Evolutionary conservation across 345 rosid species (phyloP).

Genomic region (Pistacia vera): DNA sequence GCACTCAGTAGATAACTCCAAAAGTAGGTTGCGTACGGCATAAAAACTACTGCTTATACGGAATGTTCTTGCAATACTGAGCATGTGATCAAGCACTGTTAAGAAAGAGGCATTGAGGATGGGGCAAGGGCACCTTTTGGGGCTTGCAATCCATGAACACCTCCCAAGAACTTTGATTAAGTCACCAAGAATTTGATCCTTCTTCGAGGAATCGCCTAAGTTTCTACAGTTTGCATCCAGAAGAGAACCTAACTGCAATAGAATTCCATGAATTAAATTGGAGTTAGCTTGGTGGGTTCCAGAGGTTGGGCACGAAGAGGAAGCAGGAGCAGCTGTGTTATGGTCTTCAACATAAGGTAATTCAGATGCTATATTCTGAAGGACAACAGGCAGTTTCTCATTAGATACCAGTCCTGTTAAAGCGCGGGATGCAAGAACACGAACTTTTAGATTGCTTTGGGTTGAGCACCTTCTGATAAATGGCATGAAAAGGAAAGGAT

Average conservation of each 20-base stretch:
- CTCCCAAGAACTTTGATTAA: constrained; percentile 53
- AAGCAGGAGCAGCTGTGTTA: constrained; percentile 19
- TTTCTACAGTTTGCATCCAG: constrained; percentile 79
- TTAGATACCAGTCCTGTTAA: constrained; percentile 86
- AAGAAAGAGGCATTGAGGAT: constrained; percentile 74
- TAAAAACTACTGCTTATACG: constrained; percentile 36
- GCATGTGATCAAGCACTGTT: constrained; percentile 79
- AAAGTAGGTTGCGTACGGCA: constrained; percentile 49
- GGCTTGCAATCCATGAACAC: constrained; percentile 79
- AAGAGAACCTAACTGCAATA: constrained; percentile 80
- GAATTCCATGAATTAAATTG: constrained; percentile 80
- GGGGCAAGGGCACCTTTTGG: constrained; percentile 76
- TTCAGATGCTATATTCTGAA: constrained; percentile 67
- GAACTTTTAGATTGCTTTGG: constrained; percentile 81
- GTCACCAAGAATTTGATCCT: constrained; percentile 73
- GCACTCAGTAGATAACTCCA: constrained; percentile 68
- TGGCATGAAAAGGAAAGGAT: constrained; percentile 91
- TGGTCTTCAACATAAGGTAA: constrained; percentile 41
- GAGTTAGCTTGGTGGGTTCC: constrained; percentile 40
- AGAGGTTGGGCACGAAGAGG: constrained; percentile 21
- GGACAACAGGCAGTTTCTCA: constrained; percentile 72
- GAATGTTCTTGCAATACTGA: constrained; percentile 60
- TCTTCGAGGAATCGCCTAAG: constrained; percentile 72
- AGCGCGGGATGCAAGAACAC: constrained; percentile 93
- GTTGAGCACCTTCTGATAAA: constrained; percentile 91